Percentiles rank a stretch among this genome's conserved stretches.
These are phyloP conservation scores for Ganoderma meredithae DNA, from an alignment of 1,284 basidiomycete species.

Conservation along the genomic window DNA sequence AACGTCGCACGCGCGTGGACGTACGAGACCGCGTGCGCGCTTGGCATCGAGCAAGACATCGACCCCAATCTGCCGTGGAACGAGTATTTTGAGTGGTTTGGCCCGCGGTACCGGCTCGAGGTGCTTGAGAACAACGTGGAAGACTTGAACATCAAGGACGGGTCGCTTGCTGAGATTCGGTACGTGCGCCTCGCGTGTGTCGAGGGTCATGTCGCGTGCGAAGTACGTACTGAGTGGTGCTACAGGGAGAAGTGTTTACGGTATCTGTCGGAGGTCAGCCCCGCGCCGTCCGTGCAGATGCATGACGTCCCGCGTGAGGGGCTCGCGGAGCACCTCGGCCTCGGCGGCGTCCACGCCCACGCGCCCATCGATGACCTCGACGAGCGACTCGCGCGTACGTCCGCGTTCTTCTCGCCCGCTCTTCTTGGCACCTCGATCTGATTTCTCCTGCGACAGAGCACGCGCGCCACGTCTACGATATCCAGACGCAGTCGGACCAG, in stretches of 20 bases:
- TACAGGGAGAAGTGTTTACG: conserved; percentile 53
- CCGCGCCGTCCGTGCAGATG: conserved; percentile 89
- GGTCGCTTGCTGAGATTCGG: conserved; percentile 85
- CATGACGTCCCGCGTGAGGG: conserved; percentile 82
- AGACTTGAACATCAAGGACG: conserved; percentile 87
- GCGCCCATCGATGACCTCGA: conserved; percentile 67
- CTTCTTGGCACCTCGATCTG: not conserved
- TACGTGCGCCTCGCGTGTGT: conserved; percentile 43
- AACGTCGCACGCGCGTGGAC: conserved; percentile 97
- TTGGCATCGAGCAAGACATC: conserved; percentile 83
- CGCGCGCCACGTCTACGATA: conserved; percentile 65
- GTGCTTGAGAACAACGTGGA: conserved; percentile 95
- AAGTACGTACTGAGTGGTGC: no score
- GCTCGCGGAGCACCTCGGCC: conserved; percentile 67
- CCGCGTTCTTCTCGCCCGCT: not conserved
- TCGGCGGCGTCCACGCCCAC: conserved; percentile 52
- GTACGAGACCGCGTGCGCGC: conserved; percentile 95
- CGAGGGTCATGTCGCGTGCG: not conserved
- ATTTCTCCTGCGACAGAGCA: conserved; percentile 54
- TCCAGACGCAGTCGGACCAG: conserved; percentile 59
- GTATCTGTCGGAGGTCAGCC: conserved; percentile 79
- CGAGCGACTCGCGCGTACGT: conserved; percentile 72
- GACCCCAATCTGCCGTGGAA: conserved; percentile 91
- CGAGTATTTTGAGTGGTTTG: conserved; percentile 98
- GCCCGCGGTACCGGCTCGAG: conserved; percentile 93